A percentile compares a stretch with the other conserved stretches of the same genome.
Conservation (phyloP, 2,329 filamentous ascomycete genomes). For the Knufia fluminis region DNA sequence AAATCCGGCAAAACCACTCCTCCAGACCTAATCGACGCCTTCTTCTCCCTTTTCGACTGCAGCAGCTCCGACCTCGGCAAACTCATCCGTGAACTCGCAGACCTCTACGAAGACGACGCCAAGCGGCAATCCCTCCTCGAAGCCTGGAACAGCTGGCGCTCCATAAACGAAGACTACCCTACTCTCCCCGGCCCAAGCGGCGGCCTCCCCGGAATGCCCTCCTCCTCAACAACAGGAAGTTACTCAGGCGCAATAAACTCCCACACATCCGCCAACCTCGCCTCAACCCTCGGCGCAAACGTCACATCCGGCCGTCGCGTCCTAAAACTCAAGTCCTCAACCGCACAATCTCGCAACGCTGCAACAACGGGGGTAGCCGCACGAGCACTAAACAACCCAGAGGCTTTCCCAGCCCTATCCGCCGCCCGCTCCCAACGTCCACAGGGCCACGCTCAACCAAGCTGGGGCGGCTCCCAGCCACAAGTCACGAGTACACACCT, state of each 20-base stretch:
- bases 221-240: slow-evolving; percentile 24
- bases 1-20: slow-evolving; percentile 61
- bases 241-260: slow-evolving; percentile 17
- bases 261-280: slow-evolving; percentile 38
- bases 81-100: slow-evolving; percentile 80
- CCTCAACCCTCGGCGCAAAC: slow-evolving; percentile 26
- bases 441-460: slow-evolving; percentile 22
- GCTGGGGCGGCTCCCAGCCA: slow-evolving; percentile 24
- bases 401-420: slow-evolving; percentile 23
- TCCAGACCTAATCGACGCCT: slow-evolving; percentile 69
- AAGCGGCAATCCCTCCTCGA: slow-evolving; percentile 67
- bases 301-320: slow-evolving; percentile 47
- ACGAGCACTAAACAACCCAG: slow-evolving; percentile 31
- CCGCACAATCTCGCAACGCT: slow-evolving; percentile 54
- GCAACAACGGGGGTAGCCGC: slow-evolving; percentile 50
- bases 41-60: slow-evolving; percentile 80
- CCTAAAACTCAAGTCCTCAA: slow-evolving; percentile 59
- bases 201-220: slow-evolving; percentile 39
- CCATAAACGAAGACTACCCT: slow-evolving; percentile 92
- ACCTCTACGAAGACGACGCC: slow-evolving; percentile 74
- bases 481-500: slow-evolving; percentile 22
- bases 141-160: slow-evolving; percentile 91
- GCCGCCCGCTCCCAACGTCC: slow-evolving; percentile 19
- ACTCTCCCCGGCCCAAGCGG: slow-evolving; percentile 68
- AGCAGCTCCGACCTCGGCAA: slow-evolving; percentile 75